phyloP scores from a whole-genome alignment of 2,329 filamentous ascomycete genomes.

The Salinomyces thailandicus region DNA sequence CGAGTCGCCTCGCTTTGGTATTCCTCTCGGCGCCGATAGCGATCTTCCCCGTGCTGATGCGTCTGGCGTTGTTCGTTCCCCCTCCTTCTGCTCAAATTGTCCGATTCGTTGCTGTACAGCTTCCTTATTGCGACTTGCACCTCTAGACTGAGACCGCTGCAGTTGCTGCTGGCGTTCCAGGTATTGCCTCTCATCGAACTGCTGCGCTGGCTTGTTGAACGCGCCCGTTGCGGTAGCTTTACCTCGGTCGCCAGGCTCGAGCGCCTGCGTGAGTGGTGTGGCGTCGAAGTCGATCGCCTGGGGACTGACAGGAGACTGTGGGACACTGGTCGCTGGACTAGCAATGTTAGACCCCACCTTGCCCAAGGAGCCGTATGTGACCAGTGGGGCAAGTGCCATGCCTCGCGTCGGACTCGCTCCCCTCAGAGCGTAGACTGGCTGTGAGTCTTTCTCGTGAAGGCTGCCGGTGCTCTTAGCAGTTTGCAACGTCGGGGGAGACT shows the following conservation, averaged over 20 bases:
- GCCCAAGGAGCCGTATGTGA: slow-evolving; percentile 26
- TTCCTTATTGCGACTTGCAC: slow-evolving; percentile 10
- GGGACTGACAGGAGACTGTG: slow-evolving; percentile 50
- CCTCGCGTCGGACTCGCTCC: slow-evolving; percentile 26
- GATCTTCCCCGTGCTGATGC: slow-evolving; percentile 20
- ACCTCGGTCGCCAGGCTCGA: slow-evolving; percentile 66
- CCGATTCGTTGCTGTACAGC: slow-evolving; percentile 17
- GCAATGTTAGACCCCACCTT: slow-evolving; percentile 26
- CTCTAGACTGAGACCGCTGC: slow-evolving; percentile 43
- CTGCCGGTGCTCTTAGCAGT: slow-evolving; percentile 53
- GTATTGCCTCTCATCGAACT: slow-evolving; percentile 79
- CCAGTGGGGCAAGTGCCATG: slow-evolving; percentile 29
- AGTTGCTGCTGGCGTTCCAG: slow-evolving; percentile 72
- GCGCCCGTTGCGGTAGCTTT: slow-evolving; percentile 68
- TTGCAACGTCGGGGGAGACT: slow-evolving; percentile 31
- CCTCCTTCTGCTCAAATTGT: slow-evolving; percentile 14
- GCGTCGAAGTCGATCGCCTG: slow-evolving; percentile 63
- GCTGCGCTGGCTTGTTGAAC: slow-evolving; percentile 61
- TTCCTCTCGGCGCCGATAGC: slow-evolving; percentile 20
- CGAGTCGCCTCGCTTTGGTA: slow-evolving; percentile 4
- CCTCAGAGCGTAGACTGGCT: slow-evolving; percentile 21
- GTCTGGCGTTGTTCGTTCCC: slow-evolving; percentile 12
- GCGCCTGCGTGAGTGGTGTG: slow-evolving; percentile 47
- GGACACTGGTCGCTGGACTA: slow-evolving; percentile 31
- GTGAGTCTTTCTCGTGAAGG: slow-evolving; percentile 40